Evolutionary conservation across 371 early-diverging fungal genomes (phyloP).

Genomic region (Actinomortierella ambigua): DNA sequence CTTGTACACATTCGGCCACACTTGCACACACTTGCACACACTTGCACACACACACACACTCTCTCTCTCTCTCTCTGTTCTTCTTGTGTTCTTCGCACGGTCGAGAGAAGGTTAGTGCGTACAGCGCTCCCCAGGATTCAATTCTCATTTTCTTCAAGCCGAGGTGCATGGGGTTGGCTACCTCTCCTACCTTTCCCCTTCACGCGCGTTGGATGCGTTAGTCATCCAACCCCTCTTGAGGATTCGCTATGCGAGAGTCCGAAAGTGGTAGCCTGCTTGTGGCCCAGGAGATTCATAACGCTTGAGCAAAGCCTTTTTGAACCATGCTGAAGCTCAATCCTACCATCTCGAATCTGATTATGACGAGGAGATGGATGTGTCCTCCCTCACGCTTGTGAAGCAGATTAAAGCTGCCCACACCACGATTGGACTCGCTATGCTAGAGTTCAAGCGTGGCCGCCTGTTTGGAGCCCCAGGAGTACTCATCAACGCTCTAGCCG

Average conservation of each 20-base stretch:
- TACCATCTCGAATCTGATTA: neutral
- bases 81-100: slow-evolving; percentile 5
- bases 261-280: slow-evolving; percentile 16
- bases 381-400: slow-evolving; percentile 19
- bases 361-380: slow-evolving; percentile 15
- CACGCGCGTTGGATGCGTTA: slow-evolving; percentile 25
- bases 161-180: slow-evolving; percentile 22
- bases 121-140: no score
- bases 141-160: no score
- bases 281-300: slow-evolving; percentile 15
- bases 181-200: slow-evolving; percentile 21
- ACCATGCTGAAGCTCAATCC: slow-evolving; percentile 6
- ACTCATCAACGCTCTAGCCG: slow-evolving; percentile 23
- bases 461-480: slow-evolving; percentile 15
- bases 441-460: slow-evolving; percentile 23
- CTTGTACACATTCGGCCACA: no score
- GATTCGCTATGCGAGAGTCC: slow-evolving; percentile 23
- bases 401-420: slow-evolving; percentile 16
- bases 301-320: slow-evolving; percentile 5
- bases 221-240: slow-evolving; percentile 23
- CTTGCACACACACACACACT: no score
- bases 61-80: no score
- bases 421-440: slow-evolving; percentile 28
- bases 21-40: no score
- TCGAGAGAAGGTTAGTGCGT: slow-evolving; percentile 11